Percentiles rank a stretch among this genome's conserved stretches.
phyloP scores from a whole-genome alignment of 352 stramenopile genomes.

The Globisporangium spinosum region DNA sequence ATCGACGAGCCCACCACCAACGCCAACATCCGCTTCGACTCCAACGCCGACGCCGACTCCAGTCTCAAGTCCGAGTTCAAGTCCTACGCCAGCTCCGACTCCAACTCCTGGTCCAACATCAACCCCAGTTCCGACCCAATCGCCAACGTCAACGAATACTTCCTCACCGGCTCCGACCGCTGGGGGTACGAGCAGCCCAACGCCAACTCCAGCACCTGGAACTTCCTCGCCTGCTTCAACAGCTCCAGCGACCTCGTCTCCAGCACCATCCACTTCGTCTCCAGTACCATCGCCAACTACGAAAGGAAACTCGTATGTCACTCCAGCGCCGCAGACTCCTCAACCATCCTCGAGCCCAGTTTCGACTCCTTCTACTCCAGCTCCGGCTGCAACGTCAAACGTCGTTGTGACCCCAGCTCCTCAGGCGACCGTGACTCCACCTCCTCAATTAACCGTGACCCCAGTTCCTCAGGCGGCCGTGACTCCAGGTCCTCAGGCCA shows the following conservation, averaged over 20 bases:
- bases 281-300: conserved; percentile 3
- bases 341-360: background rate
- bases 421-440: background rate
- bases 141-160: background rate
- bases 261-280: background rate
- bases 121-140: background rate
- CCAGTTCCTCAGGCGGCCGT: background rate
- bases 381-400: background rate
- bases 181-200: background rate
- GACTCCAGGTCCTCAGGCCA: conserved; percentile 2
- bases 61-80: background rate
- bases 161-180: background rate
- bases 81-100: conserved; percentile 2
- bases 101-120: background rate
- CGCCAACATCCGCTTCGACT: background rate
- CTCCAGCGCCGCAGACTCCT: background rate
- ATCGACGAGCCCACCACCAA: conserved; percentile 1
- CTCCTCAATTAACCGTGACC: background rate
- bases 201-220: conserved; percentile 2
- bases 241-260: conserved; percentile 1
- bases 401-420: conserved; percentile 4
- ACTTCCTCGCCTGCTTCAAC: conserved; percentile 10
- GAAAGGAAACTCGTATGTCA: background rate
- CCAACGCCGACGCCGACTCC: conserved; percentile 7
- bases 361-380: background rate